Evolutionary conservation across 1,284 basidiomycete genomes (phyloP).

Genomic region (Leccinum angustisporum): DNA sequence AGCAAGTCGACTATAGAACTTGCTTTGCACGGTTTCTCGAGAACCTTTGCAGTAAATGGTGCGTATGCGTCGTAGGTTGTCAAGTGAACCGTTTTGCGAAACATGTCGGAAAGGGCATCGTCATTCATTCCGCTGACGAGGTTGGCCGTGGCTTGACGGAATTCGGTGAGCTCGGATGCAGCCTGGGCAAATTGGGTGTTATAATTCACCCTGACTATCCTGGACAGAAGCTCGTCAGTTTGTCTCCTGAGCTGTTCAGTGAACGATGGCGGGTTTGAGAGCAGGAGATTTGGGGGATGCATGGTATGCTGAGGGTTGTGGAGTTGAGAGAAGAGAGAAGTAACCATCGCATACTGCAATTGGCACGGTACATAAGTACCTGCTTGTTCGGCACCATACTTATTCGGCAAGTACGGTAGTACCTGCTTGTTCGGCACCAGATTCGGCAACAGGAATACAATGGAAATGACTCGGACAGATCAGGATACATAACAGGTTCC

Average conservation of each 20-base stretch:
- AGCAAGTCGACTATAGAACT: neutral
- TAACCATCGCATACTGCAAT: no score
- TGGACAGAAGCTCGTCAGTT: neutral
- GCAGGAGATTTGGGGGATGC: conserved; percentile 5
- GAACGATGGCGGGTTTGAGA: neutral
- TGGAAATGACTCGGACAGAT: no score
- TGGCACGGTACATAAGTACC: no score
- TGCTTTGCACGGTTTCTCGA: neutral
- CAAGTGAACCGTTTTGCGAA: neutral
- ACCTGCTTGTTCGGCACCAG: no score
- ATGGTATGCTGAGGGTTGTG: neutral
- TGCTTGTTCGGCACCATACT: no score
- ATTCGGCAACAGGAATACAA: no score
- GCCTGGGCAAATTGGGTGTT: neutral
- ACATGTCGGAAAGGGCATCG: neutral
- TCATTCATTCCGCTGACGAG: neutral
- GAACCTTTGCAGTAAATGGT: neutral
- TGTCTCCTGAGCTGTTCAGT: neutral
- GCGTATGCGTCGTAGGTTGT: neutral
- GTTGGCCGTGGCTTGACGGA: neutral
- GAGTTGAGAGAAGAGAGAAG: no score
- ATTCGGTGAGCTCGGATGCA: neutral
- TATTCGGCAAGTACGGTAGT: no score
- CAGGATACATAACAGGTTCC: no score
- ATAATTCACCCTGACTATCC: conserved; percentile 5